Percentiles rank a stretch among this genome's conserved stretches.
Evolutionary conservation across 2,329 filamentous ascomycete genomes (phyloP).

Genomic region (Xylaria sp.): DNA sequence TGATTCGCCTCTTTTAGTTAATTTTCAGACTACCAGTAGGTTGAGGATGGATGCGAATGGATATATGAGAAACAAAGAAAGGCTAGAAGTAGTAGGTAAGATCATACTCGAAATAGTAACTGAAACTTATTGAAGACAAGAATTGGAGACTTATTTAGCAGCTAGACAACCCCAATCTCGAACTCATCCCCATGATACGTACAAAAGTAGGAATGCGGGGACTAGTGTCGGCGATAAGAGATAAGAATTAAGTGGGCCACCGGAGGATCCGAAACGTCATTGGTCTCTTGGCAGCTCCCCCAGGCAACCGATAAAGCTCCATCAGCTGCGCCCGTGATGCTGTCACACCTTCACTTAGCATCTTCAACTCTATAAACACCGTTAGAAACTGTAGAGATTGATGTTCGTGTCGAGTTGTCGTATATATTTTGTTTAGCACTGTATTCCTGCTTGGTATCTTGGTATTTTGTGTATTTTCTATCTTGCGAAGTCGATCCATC

Average conservation of each 20-base stretch:
- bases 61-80: background rate
- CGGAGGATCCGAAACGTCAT: conserved; percentile 25
- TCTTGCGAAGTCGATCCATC: conserved; percentile 10
- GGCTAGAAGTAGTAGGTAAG: background rate
- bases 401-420: background rate
- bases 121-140: background rate
- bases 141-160: background rate
- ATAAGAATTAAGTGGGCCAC: background rate
- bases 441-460: background rate
- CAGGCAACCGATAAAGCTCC: conserved; percentile 21
- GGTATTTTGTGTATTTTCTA: background rate
- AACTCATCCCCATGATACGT: background rate
- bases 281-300: conserved; percentile 24
- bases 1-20: background rate
- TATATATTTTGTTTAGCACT: background rate
- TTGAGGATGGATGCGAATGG: background rate
- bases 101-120: background rate
- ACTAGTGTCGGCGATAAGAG: background rate
- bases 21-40: too few relatives aligned
- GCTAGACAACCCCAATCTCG: background rate
- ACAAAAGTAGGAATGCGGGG: background rate
- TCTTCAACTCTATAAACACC: background rate
- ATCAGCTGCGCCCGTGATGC: background rate
- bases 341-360: background rate
- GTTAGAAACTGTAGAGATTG: background rate